A percentile compares a stretch with the other conserved stretches of the same genome.
These are phyloP conservation scores for Mucor irregularis DNA, from an alignment of 371 early-diverging fungal species.

Conservation along the genomic window DNA sequence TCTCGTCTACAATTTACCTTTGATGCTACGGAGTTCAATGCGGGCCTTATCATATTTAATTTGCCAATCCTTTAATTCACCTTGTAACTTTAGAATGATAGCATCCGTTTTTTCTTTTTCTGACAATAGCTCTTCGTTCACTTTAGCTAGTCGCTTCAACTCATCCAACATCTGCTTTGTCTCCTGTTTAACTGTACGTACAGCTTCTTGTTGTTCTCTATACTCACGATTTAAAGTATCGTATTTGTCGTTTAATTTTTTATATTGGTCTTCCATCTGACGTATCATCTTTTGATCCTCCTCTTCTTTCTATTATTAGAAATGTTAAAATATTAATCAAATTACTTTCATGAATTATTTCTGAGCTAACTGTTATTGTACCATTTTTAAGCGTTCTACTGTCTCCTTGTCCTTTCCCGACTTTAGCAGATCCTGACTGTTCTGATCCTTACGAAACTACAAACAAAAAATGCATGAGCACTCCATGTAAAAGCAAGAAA, in stretches of 20 bases:
- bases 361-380: not conserved
- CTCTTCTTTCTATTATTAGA: conserved; percentile 7
- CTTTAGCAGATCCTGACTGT: not conserved
- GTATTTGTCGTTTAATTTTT: conserved; percentile 33
- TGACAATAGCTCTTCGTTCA: conserved; percentile 59
- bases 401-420: not conserved
- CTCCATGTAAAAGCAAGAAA: not conserved
- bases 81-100: conserved; percentile 24
- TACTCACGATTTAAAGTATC: conserved; percentile 63
- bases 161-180: conserved; percentile 73
- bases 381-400: not conserved
- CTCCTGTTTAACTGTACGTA: conserved; percentile 73
- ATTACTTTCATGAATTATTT: not conserved
- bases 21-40: conserved; percentile 48
- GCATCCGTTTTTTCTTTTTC: conserved; percentile 45
- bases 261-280: conserved; percentile 22
- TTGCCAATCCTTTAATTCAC: conserved; percentile 52
- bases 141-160: conserved; percentile 58
- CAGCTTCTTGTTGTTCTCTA: conserved; percentile 59
- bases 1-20: conserved; percentile 29
- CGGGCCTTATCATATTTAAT: conserved; percentile 48
- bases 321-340: not conserved
- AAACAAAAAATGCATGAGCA: not conserved
- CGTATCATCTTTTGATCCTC: conserved; percentile 11
- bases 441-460: not conserved